Evolutionary conservation across 257 asterid genomes (phyloP), one percentile per base, ranked within the genome.

Genomic region (Rehmannia glutinosa): DNA sequence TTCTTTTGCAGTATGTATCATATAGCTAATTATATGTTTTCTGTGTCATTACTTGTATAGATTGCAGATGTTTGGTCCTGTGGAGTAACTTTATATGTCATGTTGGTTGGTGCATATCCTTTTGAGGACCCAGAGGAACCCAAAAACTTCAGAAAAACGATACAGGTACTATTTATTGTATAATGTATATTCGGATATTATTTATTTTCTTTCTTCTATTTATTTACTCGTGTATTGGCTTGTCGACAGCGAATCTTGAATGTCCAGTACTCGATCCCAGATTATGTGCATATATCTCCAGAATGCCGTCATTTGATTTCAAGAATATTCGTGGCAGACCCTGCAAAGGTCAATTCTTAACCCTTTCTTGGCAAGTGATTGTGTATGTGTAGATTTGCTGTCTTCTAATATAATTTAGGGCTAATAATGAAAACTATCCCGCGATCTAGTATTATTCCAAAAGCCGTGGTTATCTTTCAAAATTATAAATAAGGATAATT

Each of bases 61-160:
- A 88, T 85, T 45, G 97, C 99, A 17, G 99, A 94, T 66, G 99
- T 94, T 32, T 94, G 99, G 99, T 94, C 99, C 32, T 94, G 99
- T 80, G 99, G 97, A 46, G 99, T 94, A 52, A 94, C 99, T 16
- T 78, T 94, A 59, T 94, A 94, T 46, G 99, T 94, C 62, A 94
- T 94, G 99, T 75, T 94, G 79, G 97, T 94, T 21, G 99, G 99
- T 11, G 97, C 97, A 41, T 94, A 94, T 71, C 99, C 99, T 9
- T 94, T 94, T 15, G 99, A 94, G 84, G 97, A 91, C 70, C 97
- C 97, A 0, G 97, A 85, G 53, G 99, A 94, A 52, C 99, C 99
- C 49, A 91, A 87, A 46, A 94, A 88, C 75, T 91, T 94, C 80
- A 81, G 95, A 57, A 94, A 89, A 82, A 94, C 99, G 36, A 94